Conservation (phyloP, 441 rosid species). For the Jatropha multifida region DNA sequence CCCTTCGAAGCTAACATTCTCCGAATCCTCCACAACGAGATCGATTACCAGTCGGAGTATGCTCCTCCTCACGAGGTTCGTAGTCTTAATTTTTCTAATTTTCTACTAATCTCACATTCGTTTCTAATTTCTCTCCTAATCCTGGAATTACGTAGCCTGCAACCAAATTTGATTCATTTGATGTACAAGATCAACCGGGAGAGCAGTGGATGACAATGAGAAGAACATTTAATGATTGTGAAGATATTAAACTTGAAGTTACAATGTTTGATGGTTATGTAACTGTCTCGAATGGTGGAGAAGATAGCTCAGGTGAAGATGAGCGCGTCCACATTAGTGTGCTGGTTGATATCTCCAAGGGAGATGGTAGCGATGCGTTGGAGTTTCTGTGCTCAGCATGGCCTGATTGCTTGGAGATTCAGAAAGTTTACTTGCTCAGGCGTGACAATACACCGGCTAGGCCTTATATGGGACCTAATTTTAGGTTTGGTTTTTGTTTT, state of each 20-base stretch:
- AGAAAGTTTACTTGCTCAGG: slow-evolving; percentile 43
- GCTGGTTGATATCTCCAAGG: slow-evolving; percentile 51
- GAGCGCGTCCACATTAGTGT: slow-evolving; percentile 56
- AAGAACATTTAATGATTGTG: slow-evolving; percentile 40
- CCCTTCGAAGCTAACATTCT: slow-evolving; percentile 58
- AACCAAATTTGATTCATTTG: slow-evolving; percentile 50
- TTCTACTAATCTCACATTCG: neutral
- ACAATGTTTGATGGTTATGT: slow-evolving; percentile 67
- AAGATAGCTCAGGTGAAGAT: slow-evolving; percentile 47
- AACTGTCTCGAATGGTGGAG: slow-evolving; percentile 40
- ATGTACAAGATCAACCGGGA: slow-evolving; percentile 56
- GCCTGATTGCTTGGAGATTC: slow-evolving; percentile 67
- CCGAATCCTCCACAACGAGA: slow-evolving; percentile 54
- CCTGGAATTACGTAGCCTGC: slow-evolving; percentile 36
- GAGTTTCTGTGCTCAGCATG: slow-evolving; percentile 69
- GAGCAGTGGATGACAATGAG: slow-evolving; percentile 56
- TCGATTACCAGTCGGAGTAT: slow-evolving; percentile 56
- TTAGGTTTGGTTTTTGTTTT: slow-evolving; percentile 33
- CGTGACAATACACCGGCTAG: slow-evolving; percentile 31
- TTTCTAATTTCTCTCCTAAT: neutral
- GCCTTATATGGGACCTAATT: slow-evolving; percentile 63
- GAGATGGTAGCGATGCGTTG: slow-evolving; percentile 34
- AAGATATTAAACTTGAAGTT: slow-evolving; percentile 53
- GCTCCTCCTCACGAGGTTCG: slow-evolving; percentile 57
- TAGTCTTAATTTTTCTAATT: neutral